Conservation (phyloP, 1,284 basidiomycete species). For the Microbotryomycetes sp. region DNA sequence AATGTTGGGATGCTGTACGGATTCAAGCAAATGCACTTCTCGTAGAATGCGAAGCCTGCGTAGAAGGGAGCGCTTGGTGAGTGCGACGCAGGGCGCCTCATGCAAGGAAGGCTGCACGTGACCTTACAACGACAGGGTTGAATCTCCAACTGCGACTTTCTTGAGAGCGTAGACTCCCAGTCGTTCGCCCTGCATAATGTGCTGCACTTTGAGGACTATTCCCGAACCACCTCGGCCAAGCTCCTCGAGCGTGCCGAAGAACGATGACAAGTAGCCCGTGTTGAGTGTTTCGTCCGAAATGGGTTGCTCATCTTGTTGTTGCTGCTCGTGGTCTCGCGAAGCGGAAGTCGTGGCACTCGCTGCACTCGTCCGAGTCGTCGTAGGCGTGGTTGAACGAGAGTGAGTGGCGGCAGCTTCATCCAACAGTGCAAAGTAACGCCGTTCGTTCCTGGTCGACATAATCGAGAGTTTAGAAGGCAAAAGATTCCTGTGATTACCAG, state of each 20-base stretch:
- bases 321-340: too few species aligned
- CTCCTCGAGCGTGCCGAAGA: constrained; percentile 32
- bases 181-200: constrained; percentile 35
- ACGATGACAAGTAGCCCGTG: constrained; percentile 33
- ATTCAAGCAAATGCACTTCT: constrained; percentile 37
- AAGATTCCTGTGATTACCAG: too few species aligned
- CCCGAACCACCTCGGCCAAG: constrained; percentile 33
- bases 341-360: too few species aligned
- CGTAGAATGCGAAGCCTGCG: constrained; percentile 25
- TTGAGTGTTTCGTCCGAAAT: constrained; percentile 23
- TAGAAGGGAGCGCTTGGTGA: not conserved
- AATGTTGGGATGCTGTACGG: constrained; percentile 35
- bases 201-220: constrained; percentile 33
- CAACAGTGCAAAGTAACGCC: constrained; percentile 20
- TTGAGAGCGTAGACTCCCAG: constrained; percentile 37
- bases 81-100: not conserved
- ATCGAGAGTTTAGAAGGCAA: too few species aligned
- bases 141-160: constrained; percentile 34
- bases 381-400: constrained; percentile 14
- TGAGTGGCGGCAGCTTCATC: constrained; percentile 25
- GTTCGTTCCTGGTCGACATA: not conserved
- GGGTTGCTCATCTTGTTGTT: not conserved
- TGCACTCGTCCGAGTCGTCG: constrained; percentile 6
- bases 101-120: not conserved
- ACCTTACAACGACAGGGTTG: constrained; percentile 18